Base-by-base conservation (phyloP, 2,329 filamentous ascomycete genomes). In the Grosmannia serpens region DNA sequence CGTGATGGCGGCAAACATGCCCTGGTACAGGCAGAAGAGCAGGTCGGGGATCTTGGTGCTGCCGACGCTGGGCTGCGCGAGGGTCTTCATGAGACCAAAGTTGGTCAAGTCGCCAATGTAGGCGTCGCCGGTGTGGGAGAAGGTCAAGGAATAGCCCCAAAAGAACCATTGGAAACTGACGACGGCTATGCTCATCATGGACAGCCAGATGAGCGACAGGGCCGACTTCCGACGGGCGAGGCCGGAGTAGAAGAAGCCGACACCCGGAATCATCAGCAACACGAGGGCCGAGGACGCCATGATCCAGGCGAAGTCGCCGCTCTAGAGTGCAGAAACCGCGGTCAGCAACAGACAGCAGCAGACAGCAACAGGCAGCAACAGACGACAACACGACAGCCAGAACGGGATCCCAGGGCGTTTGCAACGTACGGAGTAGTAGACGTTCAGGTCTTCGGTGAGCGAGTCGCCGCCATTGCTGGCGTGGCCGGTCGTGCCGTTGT, bases 131-230 rank as follows among this genome's bases (percentile, higher is more conserved):
- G 83, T 83, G 71, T 91, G 88, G 8, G 88, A 91, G 73, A 95
- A 95, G 62, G 89, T 81, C 56, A 95, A 76, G 13, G 88, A 92
- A 72, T 92, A 95, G 53, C 90, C 90, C 90, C 90, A 95, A 77
- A 95, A 92, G 77, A 95, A 95, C 90, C 91, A 96, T 69, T 95
- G 89, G 74, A 95, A 95, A 55, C 84, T 86, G 61, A 91, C 83
- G 63, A 95, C 83, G 13, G 83, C 88, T 4, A 87, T 82, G 20
- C 88, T 86, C 75, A 95, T 86, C 75, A 95, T 82, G 17, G 88
- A 88, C 4, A 95, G 80, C 80, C 89, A 91, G 71, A 95, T 87
- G 62, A 96, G 79, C 22, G 89, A 89, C 58, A 96, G 78, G 4
- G 91, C 91, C 0, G 89, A 95, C 76, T 95, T 96, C 71, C 91